These are phyloP conservation scores for Eudorina sp. DNA, from an alignment of 139 green algal genomes.

Conservation along the genomic window DNA sequence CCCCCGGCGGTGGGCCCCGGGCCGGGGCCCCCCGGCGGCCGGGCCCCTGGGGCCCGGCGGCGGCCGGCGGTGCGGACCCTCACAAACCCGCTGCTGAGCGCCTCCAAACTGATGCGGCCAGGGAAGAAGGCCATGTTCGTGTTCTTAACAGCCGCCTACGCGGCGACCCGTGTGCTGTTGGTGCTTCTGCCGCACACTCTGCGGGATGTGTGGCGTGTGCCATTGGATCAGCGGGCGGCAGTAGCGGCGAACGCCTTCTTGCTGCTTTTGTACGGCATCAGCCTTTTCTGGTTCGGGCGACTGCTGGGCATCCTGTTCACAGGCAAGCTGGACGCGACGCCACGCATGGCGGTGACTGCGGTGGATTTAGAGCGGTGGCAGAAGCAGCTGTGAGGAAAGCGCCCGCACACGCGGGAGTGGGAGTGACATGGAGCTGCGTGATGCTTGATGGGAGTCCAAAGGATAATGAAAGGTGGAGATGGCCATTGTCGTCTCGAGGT, in stretches of 20 bases:
- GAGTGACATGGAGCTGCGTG: no score
- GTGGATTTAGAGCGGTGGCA: slow-evolving; percentile 1
- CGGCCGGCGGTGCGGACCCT: no score
- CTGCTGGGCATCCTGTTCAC: slow-evolving; percentile 33
- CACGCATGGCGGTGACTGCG: neutral
- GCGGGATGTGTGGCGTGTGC: neutral
- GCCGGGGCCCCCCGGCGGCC: no score
- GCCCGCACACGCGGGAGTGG: no score
- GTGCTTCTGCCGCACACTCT: slow-evolving; percentile 42
- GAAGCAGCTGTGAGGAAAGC: slow-evolving; percentile 9
- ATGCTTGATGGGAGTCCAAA: no score
- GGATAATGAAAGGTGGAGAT: no score
- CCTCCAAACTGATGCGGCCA: neutral
- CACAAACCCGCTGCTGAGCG: slow-evolving; percentile 7
- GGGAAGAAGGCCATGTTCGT: slow-evolving; percentile 28
- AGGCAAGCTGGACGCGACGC: slow-evolving; percentile 32
- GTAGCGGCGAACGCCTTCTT: neutral
- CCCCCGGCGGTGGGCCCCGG: no score
- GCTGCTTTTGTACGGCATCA: slow-evolving; percentile 34
- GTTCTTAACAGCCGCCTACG: neutral
- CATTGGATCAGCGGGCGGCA: neutral
- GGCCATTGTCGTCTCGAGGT: no score
- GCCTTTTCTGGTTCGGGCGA: slow-evolving; percentile 45
- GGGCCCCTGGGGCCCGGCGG: no score
- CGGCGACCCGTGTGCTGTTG: neutral